Base-by-base conservation (phyloP, 306 rosid genomes). In the Senna siamea region DNA sequence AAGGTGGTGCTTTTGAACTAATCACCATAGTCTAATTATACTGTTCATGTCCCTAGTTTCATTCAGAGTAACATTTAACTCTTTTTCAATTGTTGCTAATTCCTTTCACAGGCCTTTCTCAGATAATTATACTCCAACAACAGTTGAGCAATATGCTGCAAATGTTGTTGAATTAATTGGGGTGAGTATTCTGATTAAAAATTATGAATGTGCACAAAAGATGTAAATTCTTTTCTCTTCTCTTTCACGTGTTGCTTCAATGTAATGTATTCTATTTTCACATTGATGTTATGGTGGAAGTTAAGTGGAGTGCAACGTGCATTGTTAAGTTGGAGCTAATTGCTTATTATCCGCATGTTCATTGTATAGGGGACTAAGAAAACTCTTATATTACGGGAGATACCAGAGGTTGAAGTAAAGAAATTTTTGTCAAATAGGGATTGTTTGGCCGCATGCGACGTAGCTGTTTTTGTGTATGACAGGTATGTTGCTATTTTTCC, bases 381-480 rank as follows among this genome's bases (percentile, higher is more conserved):
- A 82, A 89, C 90, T 54, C 95, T 94, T 75, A 79, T 94, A 59
- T 81, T 94, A 81, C 84, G 93, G 75, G 98, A 94, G 91, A 91
- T 94, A 74, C 96, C 97, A 48, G 98, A 91, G 75, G 85, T 78
- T 56, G 79, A 73, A 82, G 86, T 88, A 12, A 79, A 85, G 8
- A 70, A 65, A 40, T 66, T 74, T 73, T 78, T 94, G 69, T 83
- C 87, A 56, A 77, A 80, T 43, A 80, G 81, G 82, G 92, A 92
- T 70, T 91, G 69, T 87, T 87, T 94, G 82, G 95, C 96, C 55
- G 83, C 85, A 20, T 94, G 95, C 68, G 98, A 94, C 74, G 97
- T 88, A 57, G 97, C 97, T 78, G 86, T 88, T 73, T 94, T 94
- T 66, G 95, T 94, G 75, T 87, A 86, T 80, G 96, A 91, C 85